Evolutionary conservation across 129 eudicot species (phyloP), one percentile per base, ranked within the genome.

Genomic region (Mikania micrantha): DNA sequence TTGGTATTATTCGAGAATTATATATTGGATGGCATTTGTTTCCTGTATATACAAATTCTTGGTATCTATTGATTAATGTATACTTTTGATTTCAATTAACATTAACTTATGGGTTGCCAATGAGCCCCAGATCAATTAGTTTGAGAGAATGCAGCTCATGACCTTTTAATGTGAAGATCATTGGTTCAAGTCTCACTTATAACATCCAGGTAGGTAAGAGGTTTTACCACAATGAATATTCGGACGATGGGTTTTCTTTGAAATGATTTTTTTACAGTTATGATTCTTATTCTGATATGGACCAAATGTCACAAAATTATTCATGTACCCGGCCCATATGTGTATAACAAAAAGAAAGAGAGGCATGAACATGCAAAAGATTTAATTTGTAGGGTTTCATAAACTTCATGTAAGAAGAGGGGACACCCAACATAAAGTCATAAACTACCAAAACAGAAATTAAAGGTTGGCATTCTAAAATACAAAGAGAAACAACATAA

Each of bases 381-480:
- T 74, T 66, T 41, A 60, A 65, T 74, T 66, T 41, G 50, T 67
- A 74, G 44, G 79, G 67, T 41, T 73, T 47, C 73, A 65, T 74
- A 39, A 40, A 74, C 39, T 74, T 74, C 52, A 56, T 74, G 28
- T 40, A 66, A 56, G 67, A 66, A 57, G 52, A 57, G 61, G 21
- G 56, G 66, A 74, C 79, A 66, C 67, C 73, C 53, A 53, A 66
- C 52, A 72, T 16, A 36, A 72, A 72, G 52, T 72, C 32, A 48
- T 42, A 72, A 35, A 57, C 67, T 42, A 40, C 22, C 67, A 22
- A 66, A 19, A 38, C 61, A 67, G 24, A 58, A 53, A 35, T 15
- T 17, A 66, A 74, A 16, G 22, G 19, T 17, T 4, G 36, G 40
- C 49, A 73, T 41, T 24, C 31, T 38, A 47, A 63, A 64, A 12